phyloP scores from a whole-genome alignment of 2,329 filamentous ascomycete species.

The Colletotrichum liaoningense region DNA sequence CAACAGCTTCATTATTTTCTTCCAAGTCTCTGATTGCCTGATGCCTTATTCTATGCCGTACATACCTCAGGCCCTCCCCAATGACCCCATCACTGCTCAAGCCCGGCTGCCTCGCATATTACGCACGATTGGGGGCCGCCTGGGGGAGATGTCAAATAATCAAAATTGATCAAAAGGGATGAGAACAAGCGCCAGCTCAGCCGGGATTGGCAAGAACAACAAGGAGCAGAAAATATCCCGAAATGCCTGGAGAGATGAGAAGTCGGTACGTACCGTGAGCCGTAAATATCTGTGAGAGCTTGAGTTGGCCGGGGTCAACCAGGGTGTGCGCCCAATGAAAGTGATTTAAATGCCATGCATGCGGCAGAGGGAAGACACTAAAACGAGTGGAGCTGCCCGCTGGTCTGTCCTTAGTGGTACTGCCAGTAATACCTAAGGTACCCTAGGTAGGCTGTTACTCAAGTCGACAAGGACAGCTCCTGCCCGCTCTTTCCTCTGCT shows the following conservation, averaged over 20 bases:
- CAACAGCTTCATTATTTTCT: background rate
- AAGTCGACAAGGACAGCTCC: background rate
- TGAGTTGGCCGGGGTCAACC: background rate
- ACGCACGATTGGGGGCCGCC: background rate
- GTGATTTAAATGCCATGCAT: constrained; percentile 22
- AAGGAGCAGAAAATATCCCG: constrained; percentile 11
- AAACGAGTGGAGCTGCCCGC: constrained; percentile 17
- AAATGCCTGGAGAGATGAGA: background rate
- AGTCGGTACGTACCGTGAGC: constrained; percentile 7
- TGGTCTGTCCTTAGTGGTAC: no score
- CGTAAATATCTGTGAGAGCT: constrained; percentile 2
- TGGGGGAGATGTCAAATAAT: background rate
- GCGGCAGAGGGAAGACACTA: constrained; percentile 25
- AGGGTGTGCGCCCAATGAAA: background rate
- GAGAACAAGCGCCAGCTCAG: background rate
- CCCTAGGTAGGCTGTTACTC: background rate
- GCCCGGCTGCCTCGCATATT: background rate
- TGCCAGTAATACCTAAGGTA: no score
- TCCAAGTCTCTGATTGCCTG: background rate
- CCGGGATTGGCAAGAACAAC: constrained; percentile 3
- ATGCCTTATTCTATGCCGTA: background rate
- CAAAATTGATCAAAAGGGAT: background rate
- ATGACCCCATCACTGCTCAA: background rate
- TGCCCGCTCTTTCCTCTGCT: background rate
- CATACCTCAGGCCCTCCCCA: background rate